Percentiles rank a stretch among this genome's conserved stretches.
Evolutionary conservation across 176 grass and related monocot species (phyloP).

Genomic region (Pontederia paniculata): DNA sequence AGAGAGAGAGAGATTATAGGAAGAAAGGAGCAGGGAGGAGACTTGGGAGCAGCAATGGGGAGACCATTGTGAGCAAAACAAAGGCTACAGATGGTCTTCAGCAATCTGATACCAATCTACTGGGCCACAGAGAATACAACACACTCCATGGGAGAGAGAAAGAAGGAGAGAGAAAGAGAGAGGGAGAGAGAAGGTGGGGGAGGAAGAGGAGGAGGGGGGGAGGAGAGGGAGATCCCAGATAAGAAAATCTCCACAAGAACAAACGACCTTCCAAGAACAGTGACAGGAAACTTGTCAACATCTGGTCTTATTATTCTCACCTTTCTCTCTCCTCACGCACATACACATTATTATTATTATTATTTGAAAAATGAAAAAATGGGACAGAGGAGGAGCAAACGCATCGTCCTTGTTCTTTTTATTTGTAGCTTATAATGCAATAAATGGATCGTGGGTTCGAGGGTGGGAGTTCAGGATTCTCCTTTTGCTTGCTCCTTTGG

Average conservation of each 20-base stretch:
- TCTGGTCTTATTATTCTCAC: conserved; percentile 12
- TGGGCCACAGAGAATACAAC: background rate
- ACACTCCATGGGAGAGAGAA: background rate
- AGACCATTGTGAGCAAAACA: conserved; percentile 13
- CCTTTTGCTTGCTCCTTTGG: background rate
- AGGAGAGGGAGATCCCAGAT: conserved; percentile 20
- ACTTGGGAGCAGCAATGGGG: background rate
- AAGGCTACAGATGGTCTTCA: conserved; percentile 8
- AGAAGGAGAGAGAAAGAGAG: background rate
- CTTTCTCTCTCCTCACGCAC: no score
- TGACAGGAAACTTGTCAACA: conserved; percentile 24
- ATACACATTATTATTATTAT: background rate
- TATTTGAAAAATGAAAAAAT: background rate
- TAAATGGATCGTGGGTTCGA: background rate
- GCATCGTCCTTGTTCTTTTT: background rate
- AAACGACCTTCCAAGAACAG: conserved; percentile 24
- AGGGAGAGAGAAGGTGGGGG: conserved; percentile 1
- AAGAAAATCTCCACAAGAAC: conserved; percentile 27
- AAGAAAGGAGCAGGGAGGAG: background rate
- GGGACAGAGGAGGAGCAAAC: background rate
- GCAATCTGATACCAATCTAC: conserved; percentile 7
- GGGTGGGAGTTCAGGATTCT: conserved; percentile 2
- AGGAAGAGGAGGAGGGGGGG: background rate
- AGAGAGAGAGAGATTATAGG: background rate
- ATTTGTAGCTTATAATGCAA: background rate